Evolutionary conservation across 1,139 yeast species (phyloP), one percentile per base, ranked within the genome.

Genomic region (Taiozyma onychis): DNA sequence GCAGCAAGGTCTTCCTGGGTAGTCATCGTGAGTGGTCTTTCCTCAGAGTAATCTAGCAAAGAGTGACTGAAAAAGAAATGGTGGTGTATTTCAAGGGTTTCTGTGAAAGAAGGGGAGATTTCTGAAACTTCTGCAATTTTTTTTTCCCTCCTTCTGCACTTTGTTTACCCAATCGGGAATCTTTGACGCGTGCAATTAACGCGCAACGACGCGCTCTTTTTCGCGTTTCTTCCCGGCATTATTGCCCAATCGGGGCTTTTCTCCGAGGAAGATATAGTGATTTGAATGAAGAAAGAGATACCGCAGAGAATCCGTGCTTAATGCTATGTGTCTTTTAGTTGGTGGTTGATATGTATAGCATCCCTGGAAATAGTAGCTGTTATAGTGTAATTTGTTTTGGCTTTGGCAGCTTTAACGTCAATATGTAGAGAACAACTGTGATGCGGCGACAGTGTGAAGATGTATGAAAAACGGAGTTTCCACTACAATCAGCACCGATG

Each of bases 1-100:
- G 75, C 73, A 16, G 71, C 70, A 26, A 63, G 58, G 46, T 71
- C 72, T 51, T 71, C 74, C 41, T 53, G 54, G 3, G 52, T 37
- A 4, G 51, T 39, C 51, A 53, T 53, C 11, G 13, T 46, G 30
- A 6, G 27, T 9, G 3, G 16, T 28, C 22, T 11, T 28, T 14
- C 27, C 14, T 41, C 13, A 24, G 18, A n/a, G 35, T 32, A n/a
- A 11, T 32, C 35, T 32, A 32, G 35, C 35, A 32, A 32, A 32
- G n/a, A n/a, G 18, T n/a, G 35, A n/a, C 26, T 24, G 4, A 30
- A 30, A 30, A 30, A 18, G 18, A 30, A 13, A 6, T 10, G 11
- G 18, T 32, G 10, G 18, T 21, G 4, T 35, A 42, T 5, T 2
- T 28, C 41, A 28, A n/a, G 32, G 37, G 27, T 43, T 42, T 16